Conservation (phyloP, 2,329 filamentous ascomycete genomes). For the Peltaster fructicola region DNA sequence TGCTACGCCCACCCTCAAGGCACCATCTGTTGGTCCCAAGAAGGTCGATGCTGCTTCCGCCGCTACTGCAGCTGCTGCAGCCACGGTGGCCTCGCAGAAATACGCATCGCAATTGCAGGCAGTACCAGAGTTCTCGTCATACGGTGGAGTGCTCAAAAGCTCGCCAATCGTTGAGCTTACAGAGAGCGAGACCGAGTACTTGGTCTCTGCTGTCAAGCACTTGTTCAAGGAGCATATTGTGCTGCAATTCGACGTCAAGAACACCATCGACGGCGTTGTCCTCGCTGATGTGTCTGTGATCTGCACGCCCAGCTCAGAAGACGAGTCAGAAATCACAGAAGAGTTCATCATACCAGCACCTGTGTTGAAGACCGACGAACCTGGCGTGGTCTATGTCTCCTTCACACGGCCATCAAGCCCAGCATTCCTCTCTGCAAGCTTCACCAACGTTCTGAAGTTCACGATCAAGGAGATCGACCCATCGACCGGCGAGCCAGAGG, state of each 20-base stretch:
- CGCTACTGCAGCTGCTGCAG: slow-evolving; percentile 51
- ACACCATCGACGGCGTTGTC: slow-evolving; percentile 80
- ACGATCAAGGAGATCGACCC: slow-evolving; percentile 97
- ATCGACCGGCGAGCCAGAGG: slow-evolving; percentile 79
- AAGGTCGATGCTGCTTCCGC: slow-evolving; percentile 48
- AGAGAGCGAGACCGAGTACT: slow-evolving; percentile 93
- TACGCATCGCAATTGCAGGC: slow-evolving; percentile 74
- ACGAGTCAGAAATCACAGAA: slow-evolving; percentile 51
- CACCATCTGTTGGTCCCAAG: slow-evolving; percentile 70
- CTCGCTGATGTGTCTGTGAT: slow-evolving; percentile 78
- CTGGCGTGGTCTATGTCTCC: slow-evolving; percentile 85
- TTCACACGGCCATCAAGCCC: slow-evolving; percentile 67
- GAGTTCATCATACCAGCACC: slow-evolving; percentile 86
- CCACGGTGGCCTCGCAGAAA: slow-evolving; percentile 66
- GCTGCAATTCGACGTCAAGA: slow-evolving; percentile 93
- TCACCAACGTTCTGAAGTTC: slow-evolving; percentile 90
- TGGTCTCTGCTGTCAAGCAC: slow-evolving; percentile 85
- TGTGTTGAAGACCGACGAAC: slow-evolving; percentile 65
- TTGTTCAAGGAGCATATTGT: slow-evolving; percentile 96
- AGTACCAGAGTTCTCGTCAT: slow-evolving; percentile 80
- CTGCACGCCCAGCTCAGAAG: slow-evolving; percentile 61
- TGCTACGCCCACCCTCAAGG: slow-evolving; percentile 82
- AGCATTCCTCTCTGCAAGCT: slow-evolving; percentile 61
- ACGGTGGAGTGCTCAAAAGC: slow-evolving; percentile 83
- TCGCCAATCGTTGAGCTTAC: slow-evolving; percentile 75